A percentile compares a stretch with the other conserved stretches of the same genome.
Conservation (phyloP, 1,284 basidiomycete species). For the Butyriboletus appendiculatus region DNA sequence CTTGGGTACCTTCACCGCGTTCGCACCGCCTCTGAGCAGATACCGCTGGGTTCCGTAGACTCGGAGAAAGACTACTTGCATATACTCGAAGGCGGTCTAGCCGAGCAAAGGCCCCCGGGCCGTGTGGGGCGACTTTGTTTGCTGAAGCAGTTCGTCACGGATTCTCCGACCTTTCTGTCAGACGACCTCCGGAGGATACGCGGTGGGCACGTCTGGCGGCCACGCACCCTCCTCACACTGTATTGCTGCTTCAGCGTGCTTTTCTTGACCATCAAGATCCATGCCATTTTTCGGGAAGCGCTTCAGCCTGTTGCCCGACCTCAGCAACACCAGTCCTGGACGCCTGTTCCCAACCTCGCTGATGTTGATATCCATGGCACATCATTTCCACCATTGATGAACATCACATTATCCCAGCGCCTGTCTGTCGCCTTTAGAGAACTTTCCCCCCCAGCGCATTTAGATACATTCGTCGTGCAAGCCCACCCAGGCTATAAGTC, state of each 20-base stretch:
- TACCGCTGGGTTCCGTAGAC: constrained; percentile 8
- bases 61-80: constrained; percentile 15
- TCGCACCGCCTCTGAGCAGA: constrained; percentile 30
- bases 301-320: constrained; percentile 1
- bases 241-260: constrained; percentile 45
- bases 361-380: neutral
- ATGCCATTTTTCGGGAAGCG: constrained; percentile 3
- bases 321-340: neutral
- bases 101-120: constrained; percentile 16
- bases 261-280: constrained; percentile 37
- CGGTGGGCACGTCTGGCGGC: constrained; percentile 30
- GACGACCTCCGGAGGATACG: constrained; percentile 27
- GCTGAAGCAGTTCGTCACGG: constrained; percentile 21
- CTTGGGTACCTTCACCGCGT: constrained; percentile 45
- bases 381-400: constrained; percentile 25
- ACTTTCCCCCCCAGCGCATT: constrained; percentile 26
- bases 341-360: neutral
- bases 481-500: constrained; percentile 6
- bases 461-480: constrained; percentile 29
- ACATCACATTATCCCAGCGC: constrained; percentile 23
- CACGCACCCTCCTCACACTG: constrained; percentile 36
- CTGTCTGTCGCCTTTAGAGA: constrained; percentile 19
- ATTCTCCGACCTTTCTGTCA: constrained; percentile 25
- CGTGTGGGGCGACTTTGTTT: constrained; percentile 18
- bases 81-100: constrained; percentile 21